A percentile compares a stretch with the other conserved stretches of the same genome.
Conservation (phyloP, 2,329 filamentous ascomycete species). For the Beauveria pseudobassiana region DNA sequence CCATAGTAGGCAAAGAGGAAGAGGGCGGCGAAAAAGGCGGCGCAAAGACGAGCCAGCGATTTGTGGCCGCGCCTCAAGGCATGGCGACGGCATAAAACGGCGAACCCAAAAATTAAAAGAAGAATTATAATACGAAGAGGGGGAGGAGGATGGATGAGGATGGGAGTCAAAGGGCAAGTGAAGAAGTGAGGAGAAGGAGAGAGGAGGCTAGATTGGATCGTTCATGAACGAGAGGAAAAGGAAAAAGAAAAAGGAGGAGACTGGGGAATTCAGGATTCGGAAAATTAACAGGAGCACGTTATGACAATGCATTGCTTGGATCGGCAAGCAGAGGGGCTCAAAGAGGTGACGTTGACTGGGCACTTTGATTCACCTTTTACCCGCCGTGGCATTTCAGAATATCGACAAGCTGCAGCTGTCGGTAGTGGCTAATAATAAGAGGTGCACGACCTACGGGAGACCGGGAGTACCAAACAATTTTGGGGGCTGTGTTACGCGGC, state of each 20-base stretch:
- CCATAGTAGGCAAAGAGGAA: background rate
- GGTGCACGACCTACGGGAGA: too few species aligned
- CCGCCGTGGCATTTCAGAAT: too few species aligned
- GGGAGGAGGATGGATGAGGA: background rate
- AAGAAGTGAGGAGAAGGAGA: background rate
- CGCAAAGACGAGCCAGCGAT: constrained; percentile 6
- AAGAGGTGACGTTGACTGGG: too few species aligned
- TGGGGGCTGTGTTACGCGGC: too few species aligned
- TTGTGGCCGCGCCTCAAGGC: constrained; percentile 1
- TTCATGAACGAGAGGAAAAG: background rate
- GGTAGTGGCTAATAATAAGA: too few species aligned
- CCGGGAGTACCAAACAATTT: too few species aligned
- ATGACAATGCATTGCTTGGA: too few species aligned
- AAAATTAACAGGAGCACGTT: too few species aligned
- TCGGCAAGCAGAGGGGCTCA: too few species aligned
- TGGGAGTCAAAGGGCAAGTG: too few species aligned
- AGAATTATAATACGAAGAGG: background rate
- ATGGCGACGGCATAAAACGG: background rate
- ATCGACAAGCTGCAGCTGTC: too few species aligned
- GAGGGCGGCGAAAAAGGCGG: background rate
- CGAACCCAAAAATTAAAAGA: background rate
- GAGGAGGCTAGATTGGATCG: background rate
- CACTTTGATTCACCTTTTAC: too few species aligned
- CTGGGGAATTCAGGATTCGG: background rate
- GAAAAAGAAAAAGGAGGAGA: background rate